phyloP scores from a whole-genome alignment of 306 rosid genomes.

The Pterocarpus santalinus region DNA sequence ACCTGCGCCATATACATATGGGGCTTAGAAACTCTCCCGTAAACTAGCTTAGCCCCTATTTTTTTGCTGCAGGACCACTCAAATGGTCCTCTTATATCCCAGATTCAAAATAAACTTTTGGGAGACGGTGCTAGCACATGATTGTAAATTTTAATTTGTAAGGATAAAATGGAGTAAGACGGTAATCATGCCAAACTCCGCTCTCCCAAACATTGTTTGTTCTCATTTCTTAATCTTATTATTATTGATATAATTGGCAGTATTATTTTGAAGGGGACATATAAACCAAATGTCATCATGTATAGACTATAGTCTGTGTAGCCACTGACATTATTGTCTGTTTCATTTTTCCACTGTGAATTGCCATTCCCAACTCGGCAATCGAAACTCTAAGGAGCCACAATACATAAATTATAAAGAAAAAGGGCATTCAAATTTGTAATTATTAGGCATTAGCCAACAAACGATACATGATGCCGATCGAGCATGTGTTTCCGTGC shows the following conservation, averaged over 20 bases:
- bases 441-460: slow-evolving; percentile 21
- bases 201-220: slow-evolving; percentile 52
- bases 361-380: slow-evolving; percentile 34
- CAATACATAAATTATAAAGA: background rate
- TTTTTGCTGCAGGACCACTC: slow-evolving; percentile 7
- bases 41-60: background rate
- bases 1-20: background rate
- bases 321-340: slow-evolving; percentile 40
- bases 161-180: slow-evolving; percentile 46
- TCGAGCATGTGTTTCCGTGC: slow-evolving; percentile 54
- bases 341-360: slow-evolving; percentile 32
- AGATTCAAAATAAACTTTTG: background rate
- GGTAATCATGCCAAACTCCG: slow-evolving; percentile 60
- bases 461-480: slow-evolving; percentile 34
- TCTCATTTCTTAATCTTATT: slow-evolving; percentile 65
- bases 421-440: background rate
- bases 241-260: slow-evolving; percentile 57
- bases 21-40: background rate
- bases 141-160: slow-evolving; percentile 40
- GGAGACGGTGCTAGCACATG: slow-evolving; percentile 44
- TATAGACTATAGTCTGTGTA: slow-evolving; percentile 23
- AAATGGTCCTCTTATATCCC: background rate
- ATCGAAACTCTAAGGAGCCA: slow-evolving; percentile 16
- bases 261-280: slow-evolving; percentile 62
- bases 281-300: slow-evolving; percentile 64